Conservation (phyloP, 2,329 filamentous ascomycete species). For the Phoma sp. region DNA sequence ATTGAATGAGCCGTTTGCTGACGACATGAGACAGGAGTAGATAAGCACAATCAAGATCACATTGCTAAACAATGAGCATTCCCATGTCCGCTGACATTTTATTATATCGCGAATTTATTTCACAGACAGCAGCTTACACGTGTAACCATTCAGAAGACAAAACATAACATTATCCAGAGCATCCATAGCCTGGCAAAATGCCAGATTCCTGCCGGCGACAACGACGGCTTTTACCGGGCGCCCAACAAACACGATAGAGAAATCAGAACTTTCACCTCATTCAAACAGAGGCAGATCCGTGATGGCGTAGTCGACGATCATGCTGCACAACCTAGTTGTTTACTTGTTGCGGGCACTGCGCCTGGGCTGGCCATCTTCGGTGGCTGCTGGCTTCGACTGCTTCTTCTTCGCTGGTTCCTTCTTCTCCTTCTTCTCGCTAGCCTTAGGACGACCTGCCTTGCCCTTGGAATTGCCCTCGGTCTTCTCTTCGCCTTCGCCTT, state of each 20-base stretch:
- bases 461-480: constrained; percentile 43
- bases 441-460: constrained; percentile 51
- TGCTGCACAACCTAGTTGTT: neutral
- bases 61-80: neutral
- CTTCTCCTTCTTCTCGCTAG: constrained; percentile 48
- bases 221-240: constrained; percentile 6
- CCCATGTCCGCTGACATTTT: too few relatives aligned
- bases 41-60: constrained; percentile 6
- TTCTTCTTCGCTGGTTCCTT: constrained; percentile 51
- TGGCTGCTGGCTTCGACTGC: constrained; percentile 57
- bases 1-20: neutral
- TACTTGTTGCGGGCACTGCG: constrained; percentile 52
- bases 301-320: neutral
- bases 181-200: neutral
- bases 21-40: constrained; percentile 4
- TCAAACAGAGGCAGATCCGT: neutral
- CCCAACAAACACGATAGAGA: neutral
- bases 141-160: neutral
- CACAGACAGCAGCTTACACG: neutral
- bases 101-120: neutral
- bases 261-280: neutral
- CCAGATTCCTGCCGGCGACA: neutral
- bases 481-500: constrained; percentile 30
- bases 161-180: neutral
- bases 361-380: constrained; percentile 55